phyloP scores from a whole-genome alignment of 1,139 yeast genomes.

The Eremothecium sinecaudum region DNA sequence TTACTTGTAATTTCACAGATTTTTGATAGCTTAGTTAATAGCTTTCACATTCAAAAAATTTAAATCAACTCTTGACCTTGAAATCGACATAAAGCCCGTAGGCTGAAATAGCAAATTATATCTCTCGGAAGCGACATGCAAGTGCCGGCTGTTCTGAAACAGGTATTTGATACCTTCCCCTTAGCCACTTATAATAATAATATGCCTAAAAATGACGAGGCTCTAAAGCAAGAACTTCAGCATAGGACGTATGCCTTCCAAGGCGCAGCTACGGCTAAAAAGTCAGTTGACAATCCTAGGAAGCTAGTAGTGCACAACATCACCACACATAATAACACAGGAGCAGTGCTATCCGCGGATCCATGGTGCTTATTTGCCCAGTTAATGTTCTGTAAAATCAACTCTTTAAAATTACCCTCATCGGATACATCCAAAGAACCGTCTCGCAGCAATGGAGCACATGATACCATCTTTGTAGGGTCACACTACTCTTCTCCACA shows the following conservation, averaged over 20 bases:
- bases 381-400: conserved; percentile 18
- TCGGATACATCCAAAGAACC: not conserved
- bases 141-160: conserved; percentile 17
- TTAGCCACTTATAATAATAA: conserved; percentile 13
- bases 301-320: conserved; percentile 19
- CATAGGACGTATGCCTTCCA: conserved; percentile 13
- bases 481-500: conserved; percentile 8
- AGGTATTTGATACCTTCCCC: conserved; percentile 19
- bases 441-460: not conserved
- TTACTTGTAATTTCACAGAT: no score
- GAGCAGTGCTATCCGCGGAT: conserved; percentile 16
- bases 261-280: conserved; percentile 11
- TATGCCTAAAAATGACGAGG: conserved; percentile 13
- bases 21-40: no score
- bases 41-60: no score
- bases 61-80: no score
- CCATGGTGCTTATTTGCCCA: conserved; percentile 22
- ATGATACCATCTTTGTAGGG: not conserved
- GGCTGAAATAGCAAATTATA: no score
- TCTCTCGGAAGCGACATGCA: conserved; percentile 1
- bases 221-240: conserved; percentile 10
- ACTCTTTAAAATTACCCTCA: conserved; percentile 11
- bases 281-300: conserved; percentile 12
- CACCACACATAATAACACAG: conserved; percentile 10
- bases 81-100: no score